A percentile compares a stretch with the other conserved stretches of the same genome.
These are phyloP conservation scores for Chrysosporium queenslandicum DNA, from an alignment of 2,329 filamentous ascomycete genomes.

Conservation along the genomic window DNA sequence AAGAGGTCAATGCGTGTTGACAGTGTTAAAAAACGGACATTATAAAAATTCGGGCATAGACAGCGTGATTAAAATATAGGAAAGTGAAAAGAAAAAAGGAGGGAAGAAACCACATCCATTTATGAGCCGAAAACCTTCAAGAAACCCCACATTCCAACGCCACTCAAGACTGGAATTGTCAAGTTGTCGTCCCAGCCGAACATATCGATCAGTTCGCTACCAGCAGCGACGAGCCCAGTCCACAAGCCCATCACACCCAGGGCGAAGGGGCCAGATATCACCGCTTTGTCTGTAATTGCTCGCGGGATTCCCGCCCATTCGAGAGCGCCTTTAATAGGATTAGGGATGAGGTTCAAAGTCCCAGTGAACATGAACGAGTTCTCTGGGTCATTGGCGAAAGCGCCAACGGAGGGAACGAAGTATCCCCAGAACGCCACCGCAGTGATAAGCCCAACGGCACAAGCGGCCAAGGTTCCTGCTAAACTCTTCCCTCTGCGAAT, in stretches of 20 bases:
- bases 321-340: conserved; percentile 47
- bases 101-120: background rate
- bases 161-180: conserved; percentile 87
- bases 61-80: background rate
- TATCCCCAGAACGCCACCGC: conserved; percentile 83
- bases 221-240: conserved; percentile 79
- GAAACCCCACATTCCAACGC: conserved; percentile 81
- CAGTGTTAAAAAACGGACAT: background rate
- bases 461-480: conserved; percentile 77
- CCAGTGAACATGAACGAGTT: conserved; percentile 75
- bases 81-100: background rate
- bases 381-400: conserved; percentile 57
- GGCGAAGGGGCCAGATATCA: conserved; percentile 60
- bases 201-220: conserved; percentile 80
- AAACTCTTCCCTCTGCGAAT: conserved; percentile 83
- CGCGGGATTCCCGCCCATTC: conserved; percentile 39
- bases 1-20: background rate
- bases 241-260: conserved; percentile 72
- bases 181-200: conserved; percentile 97
- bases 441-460: conserved; percentile 68
- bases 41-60: background rate
- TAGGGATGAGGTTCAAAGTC: conserved; percentile 56
- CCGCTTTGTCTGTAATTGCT: conserved; percentile 43
- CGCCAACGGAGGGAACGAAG: conserved; percentile 59
- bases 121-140: conserved; percentile 64